phyloP scores from a whole-genome alignment of 768 basidiomycete species.

The Lactarius psammicola region DNA sequence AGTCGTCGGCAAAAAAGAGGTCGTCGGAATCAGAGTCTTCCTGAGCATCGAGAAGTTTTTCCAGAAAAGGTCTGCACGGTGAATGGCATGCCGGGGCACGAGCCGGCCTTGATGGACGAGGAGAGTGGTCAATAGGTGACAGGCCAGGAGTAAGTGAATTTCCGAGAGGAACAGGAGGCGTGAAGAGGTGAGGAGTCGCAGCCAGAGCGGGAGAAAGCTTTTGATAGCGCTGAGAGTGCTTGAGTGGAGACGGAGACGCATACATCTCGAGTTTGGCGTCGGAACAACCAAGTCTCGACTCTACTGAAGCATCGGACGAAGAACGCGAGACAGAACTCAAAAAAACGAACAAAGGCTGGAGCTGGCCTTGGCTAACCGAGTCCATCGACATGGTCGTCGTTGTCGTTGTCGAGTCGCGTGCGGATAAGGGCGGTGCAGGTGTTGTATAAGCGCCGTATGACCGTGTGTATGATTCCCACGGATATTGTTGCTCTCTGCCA shows the following conservation, averaged over 20 bases:
- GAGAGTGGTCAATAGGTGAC: constrained; percentile 26
- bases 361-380: neutral
- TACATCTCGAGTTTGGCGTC: constrained; percentile 21
- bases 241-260: constrained; percentile 28
- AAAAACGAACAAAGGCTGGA: neutral
- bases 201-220: constrained; percentile 24
- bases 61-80: constrained; percentile 13
- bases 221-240: constrained; percentile 3
- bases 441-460: neutral
- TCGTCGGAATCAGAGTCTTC: constrained; percentile 25
- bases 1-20: constrained; percentile 3
- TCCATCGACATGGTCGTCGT: constrained; percentile 6
- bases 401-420: neutral
- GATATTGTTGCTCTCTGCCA: constrained; percentile 10
- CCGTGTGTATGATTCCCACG: constrained; percentile 21
- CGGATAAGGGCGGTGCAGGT: neutral
- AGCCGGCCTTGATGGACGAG: constrained; percentile 9
- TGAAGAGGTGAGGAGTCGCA: constrained; percentile 25
- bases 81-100: neutral
- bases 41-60: constrained; percentile 19
- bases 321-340: constrained; percentile 3
- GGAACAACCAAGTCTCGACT: neutral
- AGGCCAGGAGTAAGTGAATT: constrained; percentile 17
- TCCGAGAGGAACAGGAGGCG: constrained; percentile 20
- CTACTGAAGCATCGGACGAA: constrained; percentile 14